Evolutionary conservation across 345 rosid species (phyloP), one percentile per base, ranked within the genome.

Genomic region (Xanthoceras sorbifolium): DNA sequence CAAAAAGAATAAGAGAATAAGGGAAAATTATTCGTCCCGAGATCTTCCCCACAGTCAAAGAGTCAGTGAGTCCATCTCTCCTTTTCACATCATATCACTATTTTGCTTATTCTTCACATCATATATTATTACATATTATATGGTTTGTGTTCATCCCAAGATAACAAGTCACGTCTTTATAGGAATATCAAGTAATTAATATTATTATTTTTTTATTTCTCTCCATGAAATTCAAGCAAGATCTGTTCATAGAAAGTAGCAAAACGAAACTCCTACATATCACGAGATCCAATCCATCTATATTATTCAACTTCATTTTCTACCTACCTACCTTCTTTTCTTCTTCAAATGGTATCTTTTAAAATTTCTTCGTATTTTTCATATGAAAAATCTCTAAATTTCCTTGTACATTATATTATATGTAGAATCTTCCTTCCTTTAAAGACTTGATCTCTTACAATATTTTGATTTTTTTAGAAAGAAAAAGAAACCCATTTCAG

Each of bases 251-350:
- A 83, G 93, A 87, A 82, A 89, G 59, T 64, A 84, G 85, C 78
- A 82, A 88, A 79, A 75, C 71, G 40, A 74, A 81, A 75, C 82
- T 81, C 77, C 59, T 20, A 3, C n/a, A 67, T 81, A 82, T 85
- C 93, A 84, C 93, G 90, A 87, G 97, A 90, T 90, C 97, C 94
- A 86, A 91, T 87, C 86, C 83, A 44, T 70, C 8, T 42, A 36
- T 32, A 4, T 32, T 2, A 32, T 1, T 32, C 44, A 29, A 23
- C 72, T 18, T 67, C 72, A 48, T 55, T 63, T 59, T 48, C 74
- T 64, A 29, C 65, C 36, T 48, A 44, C 18, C 59, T 28, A 4
- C 65, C 29, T 48, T 7, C 0, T 50, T 71, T 15, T n/a, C 0
- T 38, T 60, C 36, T 55, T 71, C 72, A 70, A 29, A 34, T 50